A percentile compares a stretch with the other conserved stretches of the same genome.
Evolutionary conservation across 176 grass and related monocot genomes (phyloP).

Genomic region (Bolboschoenus planiculmis): DNA sequence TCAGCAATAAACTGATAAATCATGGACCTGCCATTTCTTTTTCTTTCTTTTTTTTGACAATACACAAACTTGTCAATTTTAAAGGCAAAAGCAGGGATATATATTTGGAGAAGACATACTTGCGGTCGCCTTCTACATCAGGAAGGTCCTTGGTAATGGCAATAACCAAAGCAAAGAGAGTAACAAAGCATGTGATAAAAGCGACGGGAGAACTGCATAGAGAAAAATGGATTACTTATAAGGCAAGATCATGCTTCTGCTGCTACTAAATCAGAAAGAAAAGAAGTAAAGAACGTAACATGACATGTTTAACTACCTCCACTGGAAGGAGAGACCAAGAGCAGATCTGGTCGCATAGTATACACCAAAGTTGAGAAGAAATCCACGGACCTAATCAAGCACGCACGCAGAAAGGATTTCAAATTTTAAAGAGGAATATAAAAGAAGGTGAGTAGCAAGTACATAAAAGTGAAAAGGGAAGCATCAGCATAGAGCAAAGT

Average conservation of each 20-base stretch:
- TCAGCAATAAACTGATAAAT: background rate
- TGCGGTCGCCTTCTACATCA: constrained; percentile 98
- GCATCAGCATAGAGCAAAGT: constrained; percentile 5
- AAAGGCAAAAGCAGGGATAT: background rate
- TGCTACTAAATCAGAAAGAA: constrained; percentile 8
- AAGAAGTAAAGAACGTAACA: background rate
- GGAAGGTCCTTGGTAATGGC: constrained; percentile 99
- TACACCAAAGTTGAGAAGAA: constrained; percentile 99
- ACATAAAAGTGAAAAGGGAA: constrained; percentile 9
- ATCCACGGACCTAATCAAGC: constrained; percentile 77
- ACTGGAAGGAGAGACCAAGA: constrained; percentile 85
- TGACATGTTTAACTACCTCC: constrained; percentile 62
- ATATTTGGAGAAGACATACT: constrained; percentile 44
- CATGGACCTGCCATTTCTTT: no score
- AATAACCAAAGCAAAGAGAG: constrained; percentile 96
- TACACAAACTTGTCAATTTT: background rate
- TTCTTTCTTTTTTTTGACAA: no score
- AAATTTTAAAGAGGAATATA: constrained; percentile 3
- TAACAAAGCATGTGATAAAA: constrained; percentile 96
- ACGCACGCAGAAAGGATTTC: background rate
- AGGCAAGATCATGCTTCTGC: constrained; percentile 9
- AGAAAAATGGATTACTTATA: background rate
- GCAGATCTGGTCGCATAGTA: constrained; percentile 98
- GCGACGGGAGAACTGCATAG: constrained; percentile 85
- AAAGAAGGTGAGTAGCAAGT: background rate